These are phyloP conservation scores for Ceratorhiza oryzae-sativae DNA, from an alignment of 1,284 basidiomycete species.

Conservation along the genomic window DNA sequence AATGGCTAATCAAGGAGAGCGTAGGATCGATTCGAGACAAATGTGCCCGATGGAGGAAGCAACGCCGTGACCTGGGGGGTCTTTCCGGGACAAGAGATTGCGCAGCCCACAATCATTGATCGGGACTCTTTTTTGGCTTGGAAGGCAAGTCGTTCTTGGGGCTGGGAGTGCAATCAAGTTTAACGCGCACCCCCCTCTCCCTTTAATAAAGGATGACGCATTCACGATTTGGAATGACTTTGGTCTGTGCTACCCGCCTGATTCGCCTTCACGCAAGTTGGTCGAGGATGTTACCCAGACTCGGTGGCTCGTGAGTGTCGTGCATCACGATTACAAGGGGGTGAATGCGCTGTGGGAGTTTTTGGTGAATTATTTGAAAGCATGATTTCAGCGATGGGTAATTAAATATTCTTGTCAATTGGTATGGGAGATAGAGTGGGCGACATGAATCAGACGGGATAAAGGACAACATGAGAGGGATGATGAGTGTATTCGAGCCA, in stretches of 20 bases:
- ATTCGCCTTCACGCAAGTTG: slow-evolving; percentile 73
- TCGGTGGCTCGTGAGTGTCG: slow-evolving; percentile 91
- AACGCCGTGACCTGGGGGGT: slow-evolving; percentile 99
- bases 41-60: slow-evolving; percentile 78
- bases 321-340: slow-evolving; percentile 94
- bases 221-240: slow-evolving; percentile 97
- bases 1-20: too few relatives aligned
- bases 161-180: too few relatives aligned
- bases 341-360: slow-evolving; percentile 86
- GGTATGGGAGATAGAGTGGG: too few relatives aligned
- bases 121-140: slow-evolving; percentile 89
- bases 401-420: too few relatives aligned
- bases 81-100: slow-evolving; percentile 95
- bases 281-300: slow-evolving; percentile 75
- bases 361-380: slow-evolving; percentile 51
- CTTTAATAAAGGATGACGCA: slow-evolving; percentile 79
- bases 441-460: too few relatives aligned
- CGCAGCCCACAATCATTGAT: slow-evolving; percentile 97
- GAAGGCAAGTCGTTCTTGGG: slow-evolving; percentile 75
- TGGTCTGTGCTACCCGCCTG: slow-evolving; percentile 84
- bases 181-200: too few relatives aligned
- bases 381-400: too few relatives aligned
- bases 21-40: slow-evolving; percentile 83
- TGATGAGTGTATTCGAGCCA: too few relatives aligned
- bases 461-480: too few relatives aligned